A percentile compares a stretch with the other conserved stretches of the same genome.
These are phyloP conservation scores for Trichocomaceae sp. DNA, from an alignment of 2,329 filamentous ascomycete species.

Conservation along the genomic window DNA sequence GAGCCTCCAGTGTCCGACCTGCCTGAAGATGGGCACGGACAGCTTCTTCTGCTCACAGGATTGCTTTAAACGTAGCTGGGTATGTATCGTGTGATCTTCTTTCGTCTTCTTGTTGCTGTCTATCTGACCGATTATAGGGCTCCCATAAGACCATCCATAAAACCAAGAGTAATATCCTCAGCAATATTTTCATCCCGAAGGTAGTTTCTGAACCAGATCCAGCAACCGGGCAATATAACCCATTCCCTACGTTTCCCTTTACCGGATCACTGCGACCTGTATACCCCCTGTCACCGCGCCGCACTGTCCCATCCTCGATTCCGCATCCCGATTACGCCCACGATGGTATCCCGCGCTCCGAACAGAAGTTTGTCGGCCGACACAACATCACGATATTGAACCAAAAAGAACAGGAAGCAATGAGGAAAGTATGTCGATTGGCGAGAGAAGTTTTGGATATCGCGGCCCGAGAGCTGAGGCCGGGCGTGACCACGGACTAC, in stretches of 20 bases:
- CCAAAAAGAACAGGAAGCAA: constrained; percentile 71
- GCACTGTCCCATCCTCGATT: constrained; percentile 72
- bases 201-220: constrained; percentile 84
- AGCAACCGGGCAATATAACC: constrained; percentile 85
- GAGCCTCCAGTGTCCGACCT: constrained; percentile 86
- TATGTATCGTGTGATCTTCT: constrained; percentile 44
- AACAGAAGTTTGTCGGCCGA: constrained; percentile 59
- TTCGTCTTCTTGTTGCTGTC: neutral
- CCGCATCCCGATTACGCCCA: constrained; percentile 79
- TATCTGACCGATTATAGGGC: constrained; percentile 45
- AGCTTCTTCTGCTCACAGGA: constrained; percentile 98
- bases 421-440: constrained; percentile 85
- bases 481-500: constrained; percentile 93
- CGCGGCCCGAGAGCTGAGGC: constrained; percentile 71
- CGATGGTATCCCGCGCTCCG: constrained; percentile 67
- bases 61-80: constrained; percentile 99
- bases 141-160: constrained; percentile 83
- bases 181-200: constrained; percentile 67
- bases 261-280: constrained; percentile 77
- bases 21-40: constrained; percentile 80
- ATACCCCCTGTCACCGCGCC: constrained; percentile 69
- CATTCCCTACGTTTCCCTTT: constrained; percentile 80
- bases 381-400: constrained; percentile 80
- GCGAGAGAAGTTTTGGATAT: constrained; percentile 90
- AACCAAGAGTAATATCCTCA: constrained; percentile 67